A percentile compares a stretch with the other conserved stretches of the same genome.
Evolutionary conservation across 805 yeast species (phyloP).

Genomic region (Candida chilensis): DNA sequence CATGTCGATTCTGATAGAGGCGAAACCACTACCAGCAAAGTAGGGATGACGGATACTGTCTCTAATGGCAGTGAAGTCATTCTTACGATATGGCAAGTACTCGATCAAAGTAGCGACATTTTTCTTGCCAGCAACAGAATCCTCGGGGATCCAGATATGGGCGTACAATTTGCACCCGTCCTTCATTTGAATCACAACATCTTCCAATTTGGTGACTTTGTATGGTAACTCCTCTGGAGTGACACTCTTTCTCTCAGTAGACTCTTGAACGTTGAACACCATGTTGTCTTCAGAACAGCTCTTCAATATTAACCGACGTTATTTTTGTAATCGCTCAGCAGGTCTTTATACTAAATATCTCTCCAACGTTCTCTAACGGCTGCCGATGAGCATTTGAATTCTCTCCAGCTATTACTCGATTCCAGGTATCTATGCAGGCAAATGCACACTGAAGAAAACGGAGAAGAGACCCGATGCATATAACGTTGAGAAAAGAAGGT

Average conservation of each 20-base stretch:
- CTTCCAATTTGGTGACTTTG: conserved; percentile 19
- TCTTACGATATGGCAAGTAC: conserved; percentile 35
- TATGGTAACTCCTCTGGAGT: conserved; percentile 14
- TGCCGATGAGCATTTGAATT: too few species aligned
- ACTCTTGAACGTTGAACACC: conserved; percentile 33
- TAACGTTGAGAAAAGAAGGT: too few species aligned
- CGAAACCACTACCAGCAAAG: conserved; percentile 37
- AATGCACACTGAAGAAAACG: too few species aligned
- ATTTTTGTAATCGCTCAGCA: too few species aligned
- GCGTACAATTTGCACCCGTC: conserved; percentile 30
- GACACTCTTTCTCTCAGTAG: conserved; percentile 12
- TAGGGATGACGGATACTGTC: conserved; percentile 36
- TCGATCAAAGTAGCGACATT: conserved; percentile 30
- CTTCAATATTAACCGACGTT: too few species aligned
- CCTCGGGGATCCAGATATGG: conserved; percentile 33
- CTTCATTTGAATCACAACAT: conserved; percentile 23
- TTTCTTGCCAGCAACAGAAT: conserved; percentile 13
- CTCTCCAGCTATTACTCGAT: too few species aligned
- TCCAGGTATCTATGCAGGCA: too few species aligned
- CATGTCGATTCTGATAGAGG: conserved; percentile 35
- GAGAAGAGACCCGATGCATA: too few species aligned
- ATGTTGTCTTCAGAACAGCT: conserved; percentile 12
- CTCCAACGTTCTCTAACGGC: too few species aligned
- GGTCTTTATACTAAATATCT: too few species aligned
- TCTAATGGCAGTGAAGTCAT: conserved; percentile 32